phyloP scores from a whole-genome alignment of 257 asterid genomes.

The Solanum piurae region DNA sequence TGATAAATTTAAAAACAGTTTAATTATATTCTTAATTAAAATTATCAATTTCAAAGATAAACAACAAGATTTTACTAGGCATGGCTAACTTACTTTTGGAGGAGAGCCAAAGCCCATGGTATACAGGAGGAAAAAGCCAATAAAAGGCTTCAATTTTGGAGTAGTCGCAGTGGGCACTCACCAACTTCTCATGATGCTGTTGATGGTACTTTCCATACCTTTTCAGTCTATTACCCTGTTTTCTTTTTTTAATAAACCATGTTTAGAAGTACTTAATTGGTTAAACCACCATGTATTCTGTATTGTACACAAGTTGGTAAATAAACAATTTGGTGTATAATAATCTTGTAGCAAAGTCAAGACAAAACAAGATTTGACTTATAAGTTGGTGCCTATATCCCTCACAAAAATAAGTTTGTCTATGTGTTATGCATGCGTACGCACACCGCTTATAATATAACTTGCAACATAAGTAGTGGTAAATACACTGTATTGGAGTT shows the following conservation, averaged over 20 bases:
- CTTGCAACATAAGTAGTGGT: not conserved
- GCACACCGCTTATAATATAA: not conserved
- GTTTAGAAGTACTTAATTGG: not conserved
- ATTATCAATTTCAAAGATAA: not conserved
- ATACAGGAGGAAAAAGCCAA: conserved; percentile 72
- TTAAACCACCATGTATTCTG: not conserved
- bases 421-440: not conserved
- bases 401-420: not conserved
- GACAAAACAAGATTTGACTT: not conserved
- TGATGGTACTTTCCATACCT: conserved; percentile 36
- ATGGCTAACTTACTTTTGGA: conserved; percentile 94
- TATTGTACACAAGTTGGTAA: not conserved
- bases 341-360: not conserved
- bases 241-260: not conserved
- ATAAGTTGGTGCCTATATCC: not conserved
- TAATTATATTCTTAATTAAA: not conserved
- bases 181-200: conserved; percentile 89
- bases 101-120: conserved; percentile 78
- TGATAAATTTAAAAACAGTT: not conserved
- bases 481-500: not conserved
- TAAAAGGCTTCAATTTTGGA: conserved; percentile 73
- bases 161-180: conserved; percentile 67
- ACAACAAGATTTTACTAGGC: conserved; percentile 32
- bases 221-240: not conserved
- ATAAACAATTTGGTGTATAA: not conserved